Conservation (phyloP, 2,329 filamentous ascomycete genomes). For the Ceratocystis smalleyi region DNA sequence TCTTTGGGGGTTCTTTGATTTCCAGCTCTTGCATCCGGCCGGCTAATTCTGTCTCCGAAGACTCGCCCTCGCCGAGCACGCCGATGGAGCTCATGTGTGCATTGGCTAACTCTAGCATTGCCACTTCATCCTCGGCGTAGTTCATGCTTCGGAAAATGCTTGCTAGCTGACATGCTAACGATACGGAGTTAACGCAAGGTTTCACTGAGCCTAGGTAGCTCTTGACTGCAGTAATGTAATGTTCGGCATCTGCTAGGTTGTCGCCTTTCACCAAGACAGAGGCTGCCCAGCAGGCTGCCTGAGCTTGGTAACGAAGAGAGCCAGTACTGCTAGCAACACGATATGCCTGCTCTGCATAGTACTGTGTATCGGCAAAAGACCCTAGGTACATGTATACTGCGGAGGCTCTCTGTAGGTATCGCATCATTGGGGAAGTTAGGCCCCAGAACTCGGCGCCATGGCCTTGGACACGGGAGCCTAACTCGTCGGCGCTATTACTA, state of each 20-base stretch:
- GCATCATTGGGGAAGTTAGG: constrained; percentile 57
- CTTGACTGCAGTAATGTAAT: constrained; percentile 12
- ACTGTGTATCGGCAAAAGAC: constrained; percentile 73
- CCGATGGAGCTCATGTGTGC: constrained; percentile 25
- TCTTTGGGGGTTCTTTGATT: constrained; percentile 20
- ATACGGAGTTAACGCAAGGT: constrained; percentile 16
- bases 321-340: constrained; percentile 57
- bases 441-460: constrained; percentile 57
- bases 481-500: constrained; percentile 11
- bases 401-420: constrained; percentile 57
- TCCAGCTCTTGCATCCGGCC: constrained; percentile 25
- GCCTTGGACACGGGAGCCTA: constrained; percentile 18
- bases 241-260: constrained; percentile 10
- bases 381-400: constrained; percentile 69
- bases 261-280: constrained; percentile 42
- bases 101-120: constrained; percentile 36
- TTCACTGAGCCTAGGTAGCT: constrained; percentile 3
- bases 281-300: constrained; percentile 40
- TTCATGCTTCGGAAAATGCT: constrained; percentile 38
- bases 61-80: neutral
- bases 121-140: constrained; percentile 29
- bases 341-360: constrained; percentile 71
- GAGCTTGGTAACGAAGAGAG: constrained; percentile 42
- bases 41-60: constrained; percentile 11
- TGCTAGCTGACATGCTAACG: constrained; percentile 39